These are phyloP conservation scores for Acacia concinna DNA, from an alignment of 331 rosid genomes.

Conservation along the genomic window DNA sequence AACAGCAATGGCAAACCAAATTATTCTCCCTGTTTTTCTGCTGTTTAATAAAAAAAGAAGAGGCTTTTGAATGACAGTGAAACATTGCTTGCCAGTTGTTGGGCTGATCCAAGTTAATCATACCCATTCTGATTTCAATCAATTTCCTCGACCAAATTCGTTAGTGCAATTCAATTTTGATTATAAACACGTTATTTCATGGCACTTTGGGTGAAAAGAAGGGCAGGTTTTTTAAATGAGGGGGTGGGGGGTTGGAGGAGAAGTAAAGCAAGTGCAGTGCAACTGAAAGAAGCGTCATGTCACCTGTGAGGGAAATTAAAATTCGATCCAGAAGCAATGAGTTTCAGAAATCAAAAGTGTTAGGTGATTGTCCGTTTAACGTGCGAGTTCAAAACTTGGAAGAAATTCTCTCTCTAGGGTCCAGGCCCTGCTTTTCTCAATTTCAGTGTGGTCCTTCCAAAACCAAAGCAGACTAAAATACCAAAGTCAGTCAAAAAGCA, in stretches of 20 bases:
- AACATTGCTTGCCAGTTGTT: slow-evolving; percentile 45
- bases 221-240: neutral
- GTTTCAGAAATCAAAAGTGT: neutral
- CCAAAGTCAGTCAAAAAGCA: neutral
- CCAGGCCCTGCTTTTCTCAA: neutral
- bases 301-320: neutral
- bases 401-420: neutral
- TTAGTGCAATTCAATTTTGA: neutral
- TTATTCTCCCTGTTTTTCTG: too few relatives aligned
- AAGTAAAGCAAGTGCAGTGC: neutral
- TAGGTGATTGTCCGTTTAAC: neutral
- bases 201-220: neutral
- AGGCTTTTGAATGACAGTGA: slow-evolving; percentile 29
- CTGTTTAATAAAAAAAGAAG: neutral
- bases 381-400: neutral
- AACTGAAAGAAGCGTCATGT: neutral
- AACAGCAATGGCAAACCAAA: slow-evolving; percentile 22
- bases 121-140: neutral
- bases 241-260: neutral
- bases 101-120: neutral
- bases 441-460: slow-evolving; percentile 20
- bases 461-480: neutral
- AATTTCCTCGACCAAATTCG: neutral
- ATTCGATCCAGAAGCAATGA: neutral
- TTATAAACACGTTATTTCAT: neutral